Evolutionary conservation across 441 rosid species (phyloP), one percentile per base, ranked within the genome.

Genomic region (Erysimum cheiri): DNA sequence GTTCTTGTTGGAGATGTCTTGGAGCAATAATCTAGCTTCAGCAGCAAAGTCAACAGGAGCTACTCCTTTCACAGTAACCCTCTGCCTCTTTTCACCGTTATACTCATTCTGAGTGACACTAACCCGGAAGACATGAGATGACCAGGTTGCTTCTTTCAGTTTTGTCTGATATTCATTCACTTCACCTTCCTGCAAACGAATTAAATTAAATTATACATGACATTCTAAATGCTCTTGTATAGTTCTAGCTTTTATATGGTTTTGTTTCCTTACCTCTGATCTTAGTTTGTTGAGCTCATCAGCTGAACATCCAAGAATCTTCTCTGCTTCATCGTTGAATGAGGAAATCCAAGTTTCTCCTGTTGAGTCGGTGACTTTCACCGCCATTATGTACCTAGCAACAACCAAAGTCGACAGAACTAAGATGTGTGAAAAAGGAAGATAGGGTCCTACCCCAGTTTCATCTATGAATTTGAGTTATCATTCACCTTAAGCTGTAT

Each of bases 131-230:
- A 84, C 70, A 83, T 90, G 90, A 77, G 85, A 87, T 50, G 76
- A 80, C 99, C 99, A 94, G 9, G 94, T 94, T 12, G 86, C 90
- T 81, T 83, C 85, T 73, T 94, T 92, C 77, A 92, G 74, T 72
- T 81, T 90, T 70, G 75, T 61, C 72, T 84, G 89, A 77, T 80
- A 93, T 41, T 67, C 78, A 65, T 67, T 80, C 8, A 71, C 85
- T 28, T 86, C 89, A 28, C 72, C 87, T 60, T 71, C 90, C 97
- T 91, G 85, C 8, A 62, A 77, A 71, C 56, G 44, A 8, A 15
- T 35, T 52, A 46, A 6, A 26, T 39, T 41, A 55, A 22, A 22
- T 22, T 2, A 22, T 1, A 1, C 24, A 22, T 22, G 24, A 22
- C 2, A 22, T 22, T 36, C 22, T 2, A 11, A 26, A 11, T 24